Conservation (phyloP, 768 basidiomycete genomes). For the Termitomyces sp. region DNA sequence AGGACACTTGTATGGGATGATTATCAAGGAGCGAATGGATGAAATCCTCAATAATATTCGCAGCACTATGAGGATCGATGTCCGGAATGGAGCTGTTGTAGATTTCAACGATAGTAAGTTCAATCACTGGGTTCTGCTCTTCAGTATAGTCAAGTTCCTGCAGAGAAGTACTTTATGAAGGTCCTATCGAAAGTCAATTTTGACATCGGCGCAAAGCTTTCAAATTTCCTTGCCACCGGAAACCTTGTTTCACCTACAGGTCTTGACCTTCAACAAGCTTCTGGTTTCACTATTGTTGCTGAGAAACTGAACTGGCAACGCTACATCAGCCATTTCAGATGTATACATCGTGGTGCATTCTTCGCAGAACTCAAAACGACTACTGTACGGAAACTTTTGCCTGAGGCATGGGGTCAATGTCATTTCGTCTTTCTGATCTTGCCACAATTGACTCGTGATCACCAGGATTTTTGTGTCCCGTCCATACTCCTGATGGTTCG, state of each 20-base stretch:
- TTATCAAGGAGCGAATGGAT: slow-evolving; percentile 95
- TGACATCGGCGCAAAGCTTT: slow-evolving; percentile 84
- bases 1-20: slow-evolving; percentile 90
- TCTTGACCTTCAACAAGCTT: slow-evolving; percentile 93
- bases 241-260: slow-evolving; percentile 93
- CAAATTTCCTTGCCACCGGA: slow-evolving; percentile 96
- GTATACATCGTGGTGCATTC: slow-evolving; percentile 98
- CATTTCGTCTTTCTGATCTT: background rate
- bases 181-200: slow-evolving; percentile 75
- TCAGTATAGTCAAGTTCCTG: background rate
- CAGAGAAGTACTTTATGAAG: slow-evolving; percentile 80
- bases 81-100: slow-evolving; percentile 70
- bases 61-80: slow-evolving; percentile 62
- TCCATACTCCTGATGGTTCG: slow-evolving; percentile 97
- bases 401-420: slow-evolving; percentile 91
- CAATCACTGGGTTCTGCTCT: background rate
- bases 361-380: slow-evolving; percentile 99
- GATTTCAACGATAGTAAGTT: slow-evolving; percentile 85
- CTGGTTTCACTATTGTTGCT: slow-evolving; percentile 98
- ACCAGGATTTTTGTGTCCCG: slow-evolving; percentile 92
- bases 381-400: slow-evolving; percentile 90
- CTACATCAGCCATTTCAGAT: slow-evolving; percentile 97
- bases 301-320: slow-evolving; percentile 99
- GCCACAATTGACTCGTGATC: background rate
- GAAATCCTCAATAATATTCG: slow-evolving; percentile 77